Conservation (phyloP, 306 rosid species). For the Prunus armeniaca region DNA sequence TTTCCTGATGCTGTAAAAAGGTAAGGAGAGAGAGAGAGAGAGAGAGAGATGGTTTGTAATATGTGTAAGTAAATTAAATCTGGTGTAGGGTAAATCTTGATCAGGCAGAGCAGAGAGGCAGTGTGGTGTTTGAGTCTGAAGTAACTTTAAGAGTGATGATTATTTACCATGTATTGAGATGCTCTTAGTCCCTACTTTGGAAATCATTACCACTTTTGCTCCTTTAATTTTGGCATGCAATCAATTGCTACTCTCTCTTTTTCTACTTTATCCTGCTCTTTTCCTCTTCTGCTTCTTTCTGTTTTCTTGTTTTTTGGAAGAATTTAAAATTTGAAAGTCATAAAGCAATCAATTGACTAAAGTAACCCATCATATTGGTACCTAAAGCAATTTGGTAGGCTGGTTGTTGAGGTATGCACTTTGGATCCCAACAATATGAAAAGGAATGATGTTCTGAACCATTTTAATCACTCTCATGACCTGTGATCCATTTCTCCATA, state of each 20-base stretch:
- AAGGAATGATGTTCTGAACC: background rate
- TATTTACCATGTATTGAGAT: constrained; percentile 54
- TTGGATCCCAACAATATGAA: background rate
- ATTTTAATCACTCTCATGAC: background rate
- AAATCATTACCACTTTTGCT: constrained; percentile 48
- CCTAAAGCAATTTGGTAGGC: background rate
- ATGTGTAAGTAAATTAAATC: constrained; percentile 20
- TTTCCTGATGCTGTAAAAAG: constrained; percentile 40
- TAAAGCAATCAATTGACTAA: background rate
- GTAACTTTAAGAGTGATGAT: constrained; percentile 72
- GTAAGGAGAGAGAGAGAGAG: constrained; percentile 2
- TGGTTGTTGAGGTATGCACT: background rate
- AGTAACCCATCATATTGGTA: background rate
- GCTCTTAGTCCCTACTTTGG: constrained; percentile 59
- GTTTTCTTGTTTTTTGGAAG: background rate
- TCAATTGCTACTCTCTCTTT: constrained; percentile 31
- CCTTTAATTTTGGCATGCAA: constrained; percentile 44
- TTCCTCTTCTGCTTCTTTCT: background rate
- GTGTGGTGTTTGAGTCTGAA: constrained; percentile 28
- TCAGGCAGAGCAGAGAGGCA: constrained; percentile 1
- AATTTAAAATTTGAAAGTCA: constrained; percentile 10
- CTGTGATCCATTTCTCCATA: background rate
- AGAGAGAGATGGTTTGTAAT: constrained; percentile 4
- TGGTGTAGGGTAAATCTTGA: constrained; percentile 6
- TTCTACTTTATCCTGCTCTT: constrained; percentile 9